Evolutionary conservation across 2,329 filamentous ascomycete genomes (phyloP), one percentile per base, ranked within the genome.

Genomic region (Trichoderma citrinoviride): DNA sequence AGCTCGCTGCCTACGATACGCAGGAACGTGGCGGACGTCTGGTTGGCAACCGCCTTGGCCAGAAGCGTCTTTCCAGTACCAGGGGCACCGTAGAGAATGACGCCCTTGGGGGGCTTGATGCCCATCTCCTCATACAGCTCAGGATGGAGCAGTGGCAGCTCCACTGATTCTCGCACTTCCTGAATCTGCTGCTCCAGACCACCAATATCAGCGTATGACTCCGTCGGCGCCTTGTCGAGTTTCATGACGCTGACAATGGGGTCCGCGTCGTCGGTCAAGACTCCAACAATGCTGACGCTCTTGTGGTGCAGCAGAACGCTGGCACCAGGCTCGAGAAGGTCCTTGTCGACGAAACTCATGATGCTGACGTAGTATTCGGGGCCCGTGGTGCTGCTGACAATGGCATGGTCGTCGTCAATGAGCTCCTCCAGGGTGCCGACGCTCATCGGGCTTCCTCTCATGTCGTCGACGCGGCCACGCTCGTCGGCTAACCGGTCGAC

Each of bases 91-190:
- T 99, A 99, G 27, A 99, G 89, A 74, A 99, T 99, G 72, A 99
- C 95, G 85, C 95, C 95, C 85, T 99, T 99, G 67, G 95, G 95
- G 5, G 95, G 95, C 80, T 99, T 99, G 85, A 99, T 98, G 74
- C 95, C 95, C 95, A 99, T 99, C 82, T 99, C 95, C 79, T 99
- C 95, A 79, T 99, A 99, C 60, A 99, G 82, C 79, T 99, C 95
- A 0, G 95, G 95, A 76, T 99, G 95, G 66, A 99, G 83, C 68
- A 99, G 83, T 5, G 95, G 95, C 73, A 99, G 80, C 81, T 99
- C 95, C 65, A 99, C 95, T 1, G 95, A 96, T 81, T 99, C 95
- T 71, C 95, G 86, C 52, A 99, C 95, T 80, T 99, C 95, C 76
- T 99, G 95, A 67, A 99, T 99, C 78, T 99, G 95, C 65, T 86